These are phyloP conservation scores for Phaeosphaeria sp. DNA, from an alignment of 2,329 filamentous ascomycete genomes.

Conservation along the genomic window DNA sequence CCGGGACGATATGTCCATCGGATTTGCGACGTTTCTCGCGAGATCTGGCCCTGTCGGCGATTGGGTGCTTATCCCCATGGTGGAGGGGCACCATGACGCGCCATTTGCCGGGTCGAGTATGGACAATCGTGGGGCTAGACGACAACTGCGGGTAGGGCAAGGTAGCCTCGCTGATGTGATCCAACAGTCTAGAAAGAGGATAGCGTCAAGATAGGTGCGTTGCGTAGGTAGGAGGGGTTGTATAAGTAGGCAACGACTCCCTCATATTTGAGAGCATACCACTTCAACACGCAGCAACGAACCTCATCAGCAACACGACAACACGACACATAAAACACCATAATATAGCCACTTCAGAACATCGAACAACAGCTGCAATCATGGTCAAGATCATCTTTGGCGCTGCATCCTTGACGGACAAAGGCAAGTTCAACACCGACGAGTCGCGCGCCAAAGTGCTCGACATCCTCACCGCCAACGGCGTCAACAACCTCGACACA, in stretches of 20 bases:
- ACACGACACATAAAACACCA: background rate
- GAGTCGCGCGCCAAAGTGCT: conserved; percentile 28
- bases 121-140: conserved; percentile 3
- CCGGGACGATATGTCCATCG: background rate
- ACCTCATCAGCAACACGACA: background rate
- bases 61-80: background rate
- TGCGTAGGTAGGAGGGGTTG: background rate
- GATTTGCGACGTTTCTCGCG: background rate
- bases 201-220: no score
- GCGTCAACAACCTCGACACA: conserved; percentile 50
- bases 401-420: conserved; percentile 32
- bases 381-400: conserved; percentile 50
- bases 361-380: background rate
- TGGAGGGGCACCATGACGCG: background rate
- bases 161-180: background rate
- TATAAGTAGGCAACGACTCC: background rate
- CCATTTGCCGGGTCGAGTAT: conserved; percentile 2
- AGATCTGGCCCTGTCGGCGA: background rate
- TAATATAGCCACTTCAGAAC: background rate
- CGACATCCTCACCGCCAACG: conserved; percentile 39
- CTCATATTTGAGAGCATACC: background rate
- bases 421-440: conserved; percentile 17
- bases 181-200: background rate
- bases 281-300: background rate
- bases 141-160: background rate